Evolutionary conservation across 495 filamentous ascomycete species (phyloP).

Genomic region (Penicillium egyptiacum): DNA sequence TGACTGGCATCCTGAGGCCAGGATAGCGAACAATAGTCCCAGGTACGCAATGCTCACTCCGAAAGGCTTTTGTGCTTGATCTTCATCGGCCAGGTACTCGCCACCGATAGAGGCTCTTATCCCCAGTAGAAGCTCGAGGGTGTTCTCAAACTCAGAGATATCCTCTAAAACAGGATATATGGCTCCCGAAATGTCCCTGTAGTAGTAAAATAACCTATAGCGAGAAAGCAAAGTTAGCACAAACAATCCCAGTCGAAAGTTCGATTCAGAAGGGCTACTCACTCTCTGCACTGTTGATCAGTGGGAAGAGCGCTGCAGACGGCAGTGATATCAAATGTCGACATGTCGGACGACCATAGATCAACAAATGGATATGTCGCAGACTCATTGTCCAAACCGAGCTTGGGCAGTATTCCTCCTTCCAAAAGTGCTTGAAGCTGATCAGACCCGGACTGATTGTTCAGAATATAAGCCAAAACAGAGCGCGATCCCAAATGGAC

Average conservation of each 20-base stretch:
- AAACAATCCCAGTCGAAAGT: not conserved
- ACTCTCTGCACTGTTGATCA: conserved; percentile 66
- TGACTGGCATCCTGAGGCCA: conserved; percentile 81
- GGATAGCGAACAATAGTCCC: conserved; percentile 72
- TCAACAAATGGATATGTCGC: conserved; percentile 79
- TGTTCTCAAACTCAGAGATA: conserved; percentile 66
- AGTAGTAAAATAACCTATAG: conserved; percentile 67
- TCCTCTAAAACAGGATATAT: conserved; percentile 81
- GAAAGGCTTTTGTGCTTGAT: conserved; percentile 46
- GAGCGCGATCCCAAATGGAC: conserved; percentile 60
- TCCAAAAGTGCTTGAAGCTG: conserved; percentile 65
- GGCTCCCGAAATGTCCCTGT: conserved; percentile 78
- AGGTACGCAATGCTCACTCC: conserved; percentile 64
- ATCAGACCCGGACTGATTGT: conserved; percentile 64
- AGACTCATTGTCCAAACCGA: conserved; percentile 77
- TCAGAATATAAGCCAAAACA: conserved; percentile 58
- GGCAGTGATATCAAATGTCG: conserved; percentile 65
- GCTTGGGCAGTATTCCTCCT: conserved; percentile 75
- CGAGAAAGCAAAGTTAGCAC: conserved; percentile 3
- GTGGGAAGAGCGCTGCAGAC: conserved; percentile 69
- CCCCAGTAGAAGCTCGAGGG: conserved; percentile 65
- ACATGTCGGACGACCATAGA: conserved; percentile 65
- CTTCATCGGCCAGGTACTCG: conserved; percentile 37
- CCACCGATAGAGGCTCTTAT: conserved; percentile 55
- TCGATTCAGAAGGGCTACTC: conserved; percentile 29